Base-by-base conservation (phyloP, 2,329 filamentous ascomycete genomes). In the Aspergillus ustus region DNA sequence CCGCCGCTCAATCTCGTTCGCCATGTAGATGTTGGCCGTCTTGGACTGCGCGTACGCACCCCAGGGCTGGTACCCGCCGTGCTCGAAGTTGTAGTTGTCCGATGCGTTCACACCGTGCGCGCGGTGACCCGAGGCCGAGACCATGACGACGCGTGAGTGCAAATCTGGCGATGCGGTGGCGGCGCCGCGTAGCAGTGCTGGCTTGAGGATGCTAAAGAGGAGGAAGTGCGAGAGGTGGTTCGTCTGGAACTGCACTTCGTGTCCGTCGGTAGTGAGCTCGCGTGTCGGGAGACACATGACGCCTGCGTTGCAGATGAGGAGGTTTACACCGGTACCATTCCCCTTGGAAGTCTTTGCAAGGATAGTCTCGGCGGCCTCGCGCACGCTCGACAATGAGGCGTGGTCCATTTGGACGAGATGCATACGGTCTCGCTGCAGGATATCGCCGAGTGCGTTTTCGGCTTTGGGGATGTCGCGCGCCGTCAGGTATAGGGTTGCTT, bases 181-280 rank as follows among this genome's bases (percentile, higher is more conserved):
- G 78, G 70, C 0, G 76, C 6, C n/a, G 37, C 8, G 4, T 49
- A 72, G 44, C 3, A 70, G 45, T 7, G 60, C 37, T 1, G 50
- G 52, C 43, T 81, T 81, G 17, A 87, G 73, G 2, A 85, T 76
- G 17, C 83, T 73, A 60, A 84, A 82, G 11, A 87, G 75, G 0
- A 86, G 74, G 73, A 87, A 87, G 64, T 84, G 81, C 1, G 73
- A 76, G 0, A 87, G 72, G 64, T 86, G 78, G 67, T 86, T 85
- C 2, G 78, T 81, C 31, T 76, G 82, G 56, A 87, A 82, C 53
- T 86, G 83, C 0, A 69, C 67, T 67, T 87, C 84, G 63, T 80
- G 78, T 4, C 64, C 62, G 25, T 63, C 61, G 3, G 58, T 80
- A 5, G 11, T 40, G 11, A 40, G 11, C 15, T 40, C 34, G 34